phyloP scores from a whole-genome alignment of 2,329 filamentous ascomycete genomes.

The Nigrospora osmanthi region DNA sequence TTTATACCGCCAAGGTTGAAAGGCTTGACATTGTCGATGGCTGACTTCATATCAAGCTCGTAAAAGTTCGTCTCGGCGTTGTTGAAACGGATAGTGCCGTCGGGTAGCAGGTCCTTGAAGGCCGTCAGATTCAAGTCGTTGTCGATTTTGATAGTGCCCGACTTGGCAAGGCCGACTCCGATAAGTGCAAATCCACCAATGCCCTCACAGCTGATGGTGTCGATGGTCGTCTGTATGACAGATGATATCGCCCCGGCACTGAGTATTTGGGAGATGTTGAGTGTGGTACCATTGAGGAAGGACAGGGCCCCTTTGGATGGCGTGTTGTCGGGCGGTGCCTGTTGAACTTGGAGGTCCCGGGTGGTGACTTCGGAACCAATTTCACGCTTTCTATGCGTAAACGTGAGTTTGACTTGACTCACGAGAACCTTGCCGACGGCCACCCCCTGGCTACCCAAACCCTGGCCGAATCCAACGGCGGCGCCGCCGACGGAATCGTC shows the following conservation, averaged over 20 bases:
- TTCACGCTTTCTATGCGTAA: neutral
- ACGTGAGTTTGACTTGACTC: conserved; percentile 8
- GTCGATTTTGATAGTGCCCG: conserved; percentile 12
- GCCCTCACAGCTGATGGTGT: conserved; percentile 23
- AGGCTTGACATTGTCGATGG: conserved; percentile 7
- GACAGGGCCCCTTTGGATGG: neutral
- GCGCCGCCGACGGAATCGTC: conserved; percentile 26
- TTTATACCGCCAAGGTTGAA: conserved; percentile 4
- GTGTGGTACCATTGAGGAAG: conserved; percentile 1
- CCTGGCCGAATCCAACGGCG: conserved; percentile 24
- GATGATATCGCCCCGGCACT: conserved; percentile 19
- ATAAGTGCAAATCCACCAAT: conserved; percentile 22
- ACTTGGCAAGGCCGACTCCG: conserved; percentile 13
- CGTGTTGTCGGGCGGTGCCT: neutral
- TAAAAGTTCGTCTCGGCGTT: conserved; percentile 16
- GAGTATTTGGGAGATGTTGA: conserved; percentile 19
- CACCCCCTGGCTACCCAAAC: conserved; percentile 24
- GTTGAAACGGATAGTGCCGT: conserved; percentile 14
- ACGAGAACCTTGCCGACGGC: conserved; percentile 20
- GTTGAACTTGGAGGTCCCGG: neutral
- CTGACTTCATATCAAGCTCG: conserved; percentile 13
- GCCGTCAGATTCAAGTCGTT: conserved; percentile 3
- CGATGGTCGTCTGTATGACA: conserved; percentile 18
- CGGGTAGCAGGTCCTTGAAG: conserved; percentile 16
- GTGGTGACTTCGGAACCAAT: neutral